phyloP scores from a whole-genome alignment of 495 filamentous ascomycete genomes.

The Halenospora varia region DNA sequence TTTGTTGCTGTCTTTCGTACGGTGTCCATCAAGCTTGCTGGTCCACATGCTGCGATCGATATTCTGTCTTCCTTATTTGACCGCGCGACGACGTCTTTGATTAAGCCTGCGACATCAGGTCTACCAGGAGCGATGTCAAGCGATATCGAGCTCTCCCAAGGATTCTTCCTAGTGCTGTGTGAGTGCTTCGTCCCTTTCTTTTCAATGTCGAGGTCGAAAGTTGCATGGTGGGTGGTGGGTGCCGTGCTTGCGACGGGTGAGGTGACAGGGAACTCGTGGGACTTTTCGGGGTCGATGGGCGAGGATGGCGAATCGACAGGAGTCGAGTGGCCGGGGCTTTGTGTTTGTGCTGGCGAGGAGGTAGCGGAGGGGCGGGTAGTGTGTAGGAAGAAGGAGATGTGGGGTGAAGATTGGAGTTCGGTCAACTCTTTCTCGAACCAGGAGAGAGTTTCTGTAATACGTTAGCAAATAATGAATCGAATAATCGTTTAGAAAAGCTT shows the following conservation, averaged over 20 bases:
- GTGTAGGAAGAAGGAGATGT: conserved; percentile 43
- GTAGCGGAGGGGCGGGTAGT: conserved; percentile 31
- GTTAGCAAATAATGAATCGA: conserved; percentile 1
- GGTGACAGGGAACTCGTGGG: conserved; percentile 22
- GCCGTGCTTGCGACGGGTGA: conserved; percentile 1
- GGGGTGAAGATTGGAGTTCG: conserved; percentile 37
- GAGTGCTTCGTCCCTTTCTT: not conserved
- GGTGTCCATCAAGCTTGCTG: conserved; percentile 40
- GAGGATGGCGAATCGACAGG: too few relatives aligned
- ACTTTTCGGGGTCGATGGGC: conserved; percentile 4
- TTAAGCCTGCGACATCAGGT: conserved; percentile 39
- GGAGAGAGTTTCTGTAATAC: conserved; percentile 34
- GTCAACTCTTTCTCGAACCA: conserved; percentile 50
- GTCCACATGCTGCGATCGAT: conserved; percentile 49
- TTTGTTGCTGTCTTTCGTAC: conserved; percentile 48
- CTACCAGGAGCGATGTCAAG: conserved; percentile 30
- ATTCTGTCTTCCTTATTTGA: conserved; percentile 39
- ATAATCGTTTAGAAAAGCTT: conserved; percentile 14
- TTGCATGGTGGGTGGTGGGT: not conserved
- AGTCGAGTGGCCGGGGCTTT: too few relatives aligned
- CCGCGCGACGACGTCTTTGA: conserved; percentile 36
- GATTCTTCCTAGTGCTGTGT: not conserved
- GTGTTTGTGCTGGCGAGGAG: not conserved
- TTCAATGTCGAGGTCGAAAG: conserved; percentile 21
- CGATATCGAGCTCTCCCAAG: conserved; percentile 1